phyloP scores from a whole-genome alignment of 2,329 filamentous ascomycete species.

The Onygenales sp. region DNA sequence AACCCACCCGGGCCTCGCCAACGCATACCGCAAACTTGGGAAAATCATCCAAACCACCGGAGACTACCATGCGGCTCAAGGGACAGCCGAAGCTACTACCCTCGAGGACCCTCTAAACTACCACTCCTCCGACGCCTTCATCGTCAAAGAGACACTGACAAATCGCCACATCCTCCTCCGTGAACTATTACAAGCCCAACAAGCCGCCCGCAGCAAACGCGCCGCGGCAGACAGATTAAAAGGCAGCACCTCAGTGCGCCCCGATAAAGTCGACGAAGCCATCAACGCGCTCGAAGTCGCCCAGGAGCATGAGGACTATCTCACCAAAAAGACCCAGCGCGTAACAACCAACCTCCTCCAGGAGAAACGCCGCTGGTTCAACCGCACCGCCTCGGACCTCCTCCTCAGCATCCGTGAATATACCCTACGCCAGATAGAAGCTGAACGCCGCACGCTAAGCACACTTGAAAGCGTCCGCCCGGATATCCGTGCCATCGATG shows the following conservation, averaged over 20 bases:
- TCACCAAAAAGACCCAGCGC: slow-evolving; percentile 75
- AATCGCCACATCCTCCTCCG: slow-evolving; percentile 95
- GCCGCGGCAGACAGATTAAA: slow-evolving; percentile 83
- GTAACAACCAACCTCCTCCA: slow-evolving; percentile 82
- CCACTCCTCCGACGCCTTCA: slow-evolving; percentile 90
- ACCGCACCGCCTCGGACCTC: slow-evolving; percentile 74
- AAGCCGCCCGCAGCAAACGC: slow-evolving; percentile 70
- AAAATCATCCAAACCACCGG: slow-evolving; percentile 88
- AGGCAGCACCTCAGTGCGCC: slow-evolving; percentile 71
- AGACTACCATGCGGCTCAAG: slow-evolving; percentile 92
- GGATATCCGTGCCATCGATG: slow-evolving; percentile 87
- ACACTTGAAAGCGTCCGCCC: slow-evolving; percentile 89
- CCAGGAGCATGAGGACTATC: slow-evolving; percentile 66
- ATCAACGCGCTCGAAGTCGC: slow-evolving; percentile 85
- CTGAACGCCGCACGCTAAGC: slow-evolving; percentile 81
- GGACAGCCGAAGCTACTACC: slow-evolving; percentile 90
- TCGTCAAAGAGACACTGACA: slow-evolving; percentile 95
- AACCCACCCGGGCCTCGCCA: slow-evolving; percentile 74
- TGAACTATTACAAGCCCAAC: slow-evolving; percentile 85
- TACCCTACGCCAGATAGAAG: slow-evolving; percentile 88
- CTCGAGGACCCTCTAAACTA: slow-evolving; percentile 90
- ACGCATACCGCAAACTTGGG: slow-evolving; percentile 89
- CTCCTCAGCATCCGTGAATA: slow-evolving; percentile 80
- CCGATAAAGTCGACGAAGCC: slow-evolving; percentile 97
- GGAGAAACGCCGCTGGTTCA: slow-evolving; percentile 87